Percentiles rank a stretch among this genome's conserved stretches.
phyloP scores from a whole-genome alignment of 2,329 filamentous ascomycete species.

The Claviceps lovelessii region DNA sequence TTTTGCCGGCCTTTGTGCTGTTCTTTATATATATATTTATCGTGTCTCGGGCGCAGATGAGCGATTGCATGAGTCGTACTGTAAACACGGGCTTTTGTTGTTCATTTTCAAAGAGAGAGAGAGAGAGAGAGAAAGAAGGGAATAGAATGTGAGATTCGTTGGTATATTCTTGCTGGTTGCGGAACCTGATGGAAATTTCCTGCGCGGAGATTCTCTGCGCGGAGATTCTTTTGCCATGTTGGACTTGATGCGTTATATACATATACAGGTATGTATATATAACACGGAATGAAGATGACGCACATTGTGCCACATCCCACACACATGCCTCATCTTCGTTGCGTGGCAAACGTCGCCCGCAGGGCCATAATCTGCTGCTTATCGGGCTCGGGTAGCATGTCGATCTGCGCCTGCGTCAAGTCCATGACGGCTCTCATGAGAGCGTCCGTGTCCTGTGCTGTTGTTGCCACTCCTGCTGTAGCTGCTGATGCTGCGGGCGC shows the following conservation, averaged over 20 bases:
- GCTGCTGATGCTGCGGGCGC: constrained; percentile 17
- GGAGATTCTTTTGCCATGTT: no score
- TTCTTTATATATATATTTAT: no score
- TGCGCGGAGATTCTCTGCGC: no score
- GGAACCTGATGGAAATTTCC: no score
- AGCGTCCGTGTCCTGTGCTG: constrained; percentile 46
- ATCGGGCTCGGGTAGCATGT: constrained; percentile 60
- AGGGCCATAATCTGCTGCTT: constrained; percentile 67
- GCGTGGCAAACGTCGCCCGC: constrained; percentile 44
- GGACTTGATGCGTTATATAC: no score
- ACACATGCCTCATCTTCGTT: constrained; percentile 16
- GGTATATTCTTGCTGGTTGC: no score
- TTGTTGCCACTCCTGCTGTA: neutral
- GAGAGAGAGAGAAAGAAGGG: neutral
- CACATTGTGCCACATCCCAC: neutral
- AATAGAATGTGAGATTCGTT: no score
- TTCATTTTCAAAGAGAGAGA: neutral
- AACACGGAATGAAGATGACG: neutral
- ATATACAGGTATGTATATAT: neutral
- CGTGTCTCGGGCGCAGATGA: no score
- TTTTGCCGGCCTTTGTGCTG: no score
- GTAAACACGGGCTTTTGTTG: neutral
- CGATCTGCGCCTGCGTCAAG: constrained; percentile 67
- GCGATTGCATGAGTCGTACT: no score
- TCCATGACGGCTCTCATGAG: constrained; percentile 70